Base-by-base conservation (phyloP, 352 stramenopile genomes). In the Phytophthora pseudosyringae region DNA sequence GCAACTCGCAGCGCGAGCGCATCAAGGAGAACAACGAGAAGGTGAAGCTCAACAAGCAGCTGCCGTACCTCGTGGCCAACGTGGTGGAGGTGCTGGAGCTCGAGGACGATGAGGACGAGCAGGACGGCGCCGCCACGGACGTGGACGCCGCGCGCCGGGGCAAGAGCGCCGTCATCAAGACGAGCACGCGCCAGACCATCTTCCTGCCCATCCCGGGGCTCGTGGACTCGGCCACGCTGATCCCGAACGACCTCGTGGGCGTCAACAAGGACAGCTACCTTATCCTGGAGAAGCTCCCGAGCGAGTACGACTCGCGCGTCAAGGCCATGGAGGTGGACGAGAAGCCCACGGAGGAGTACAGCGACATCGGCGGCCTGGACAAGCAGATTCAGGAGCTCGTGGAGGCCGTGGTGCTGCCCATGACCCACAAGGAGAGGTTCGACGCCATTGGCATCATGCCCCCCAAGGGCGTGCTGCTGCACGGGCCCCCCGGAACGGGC, bases 231-330 rank as follows among this genome's bases (percentile, higher is more conserved):
- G 76, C 98, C 5, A 89, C 98, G 62, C 80, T 99, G 21, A 94
- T 94, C 59, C 97, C 98, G 0, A 98, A 97, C 51, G 98, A 99
- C 67, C 75, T 99, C 9, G 96, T 99, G 3, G 98, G 97, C 36
- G 98, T 97, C 12, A 99, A 99, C 81, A 99, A 99, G 79, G 98
- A 99, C 78, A 98, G 90, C 25, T 99, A 99, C 64, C 81, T 99
- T 13, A 98, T 99, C 65, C 65, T 99, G 25, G 97, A 99, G 80
- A 99, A 99, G 83, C 82, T 99, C 4, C 98, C 98, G 0, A 93
- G 93, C 16, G 98, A 99, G 84, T 99, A 99, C 76, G 98, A 99
- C 76, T 98, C 92, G 41, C 81, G 98, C 33, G 97, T 99, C 11
- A 99, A 99, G 81, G 96, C 97, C 7, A 99, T 99, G 96, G 96